Base-by-base conservation (phyloP, 176 grass and related monocot genomes). In the Aegilops umbellulata region DNA sequence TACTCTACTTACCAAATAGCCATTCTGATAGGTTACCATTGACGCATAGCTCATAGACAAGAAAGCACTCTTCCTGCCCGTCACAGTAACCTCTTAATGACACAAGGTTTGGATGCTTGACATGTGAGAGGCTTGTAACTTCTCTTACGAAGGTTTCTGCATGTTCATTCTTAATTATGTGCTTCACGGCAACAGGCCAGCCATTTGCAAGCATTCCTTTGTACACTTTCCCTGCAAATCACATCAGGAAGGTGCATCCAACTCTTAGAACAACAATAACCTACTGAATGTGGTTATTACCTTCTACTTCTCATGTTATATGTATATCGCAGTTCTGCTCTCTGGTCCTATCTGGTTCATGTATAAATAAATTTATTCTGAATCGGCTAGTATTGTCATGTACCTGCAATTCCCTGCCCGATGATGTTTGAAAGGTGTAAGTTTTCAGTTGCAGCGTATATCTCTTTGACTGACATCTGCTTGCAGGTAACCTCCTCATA, bases 11-110 rank as follows among this genome's bases (percentile, higher is more conserved):
- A 92, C 90, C 93, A 34, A 95, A 95, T 85, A 92, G 63, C 93
- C 90, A 95, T 85, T 95, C 90, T 72, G 93, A 95, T 46, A 95
- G 82, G 79, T 95, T 90, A 44, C 93, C 90, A 10, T 90, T 90
- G 76, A 87, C 11, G 44, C 93, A 92, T n/a, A 94, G 35, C 14
- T 95, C 93, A 61, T 95, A 95, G 26, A 95, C 85, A 41, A 95
- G 93, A 76, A 95, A 95, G 4, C 79, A 90, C 72, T 92, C 90
- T 15, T 95, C 88, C 75, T 80, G 82, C 35, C 86, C 85, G 0
- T 92, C 82, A 24, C 90, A 95, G 38, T 92, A 95, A 58, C 93
- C 93, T 70, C 76, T 82, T 78, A 95, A 23, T 57, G 84, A 69
- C 25, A 90, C 93, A 77, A 95, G 93, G 60, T 95, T 95, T 16